A percentile compares a stretch with the other conserved stretches of the same genome.
Evolutionary conservation across 2,329 filamentous ascomycete genomes (phyloP).

Genomic region (Phaeosphaeria sp.): DNA sequence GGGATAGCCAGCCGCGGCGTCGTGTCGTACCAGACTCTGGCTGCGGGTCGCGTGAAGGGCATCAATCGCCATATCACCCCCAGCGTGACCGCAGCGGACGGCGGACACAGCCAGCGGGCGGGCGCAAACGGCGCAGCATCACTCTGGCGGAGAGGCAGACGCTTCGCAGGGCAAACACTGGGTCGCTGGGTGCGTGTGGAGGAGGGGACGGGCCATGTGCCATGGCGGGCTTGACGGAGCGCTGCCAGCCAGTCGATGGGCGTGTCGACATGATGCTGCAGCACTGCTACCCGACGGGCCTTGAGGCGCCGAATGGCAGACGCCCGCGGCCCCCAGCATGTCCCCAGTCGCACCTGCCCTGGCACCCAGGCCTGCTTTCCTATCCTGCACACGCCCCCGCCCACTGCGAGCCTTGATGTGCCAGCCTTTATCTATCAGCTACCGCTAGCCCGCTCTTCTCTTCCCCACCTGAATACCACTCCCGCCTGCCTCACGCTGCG

Average conservation of each 20-base stretch:
- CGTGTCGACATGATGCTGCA: constrained; percentile 28
- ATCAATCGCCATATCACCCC: too few species aligned
- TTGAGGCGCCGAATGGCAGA: constrained; percentile 43
- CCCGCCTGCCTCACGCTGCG: constrained; percentile 20
- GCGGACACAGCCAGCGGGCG: constrained; percentile 5
- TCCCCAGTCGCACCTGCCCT: constrained; percentile 6
- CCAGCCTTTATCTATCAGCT: constrained; percentile 15
- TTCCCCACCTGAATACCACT: constrained; percentile 27
- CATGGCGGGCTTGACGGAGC: constrained; percentile 21
- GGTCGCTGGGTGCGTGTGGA: constrained; percentile 8
- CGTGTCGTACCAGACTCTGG: constrained; percentile 31
- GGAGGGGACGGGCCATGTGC: constrained; percentile 12
- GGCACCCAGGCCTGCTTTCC: neutral
- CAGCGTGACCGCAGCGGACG: constrained; percentile 4
- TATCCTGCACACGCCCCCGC: constrained; percentile 15
- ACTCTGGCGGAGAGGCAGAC: constrained; percentile 18
- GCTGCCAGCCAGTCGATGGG: constrained; percentile 33
- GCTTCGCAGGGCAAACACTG: constrained; percentile 26
- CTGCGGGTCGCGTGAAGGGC: neutral
- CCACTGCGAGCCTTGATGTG: constrained; percentile 6
- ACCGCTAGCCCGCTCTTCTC: constrained; percentile 35
- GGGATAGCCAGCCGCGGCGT: constrained; percentile 18
- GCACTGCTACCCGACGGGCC: constrained; percentile 42
- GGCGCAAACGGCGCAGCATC: constrained; percentile 26
- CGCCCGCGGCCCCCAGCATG: constrained; percentile 26